A percentile compares a stretch with the other conserved stretches of the same genome.
phyloP scores from a whole-genome alignment of 352 stramenopile species.

The Phytopythium delawarense region DNA sequence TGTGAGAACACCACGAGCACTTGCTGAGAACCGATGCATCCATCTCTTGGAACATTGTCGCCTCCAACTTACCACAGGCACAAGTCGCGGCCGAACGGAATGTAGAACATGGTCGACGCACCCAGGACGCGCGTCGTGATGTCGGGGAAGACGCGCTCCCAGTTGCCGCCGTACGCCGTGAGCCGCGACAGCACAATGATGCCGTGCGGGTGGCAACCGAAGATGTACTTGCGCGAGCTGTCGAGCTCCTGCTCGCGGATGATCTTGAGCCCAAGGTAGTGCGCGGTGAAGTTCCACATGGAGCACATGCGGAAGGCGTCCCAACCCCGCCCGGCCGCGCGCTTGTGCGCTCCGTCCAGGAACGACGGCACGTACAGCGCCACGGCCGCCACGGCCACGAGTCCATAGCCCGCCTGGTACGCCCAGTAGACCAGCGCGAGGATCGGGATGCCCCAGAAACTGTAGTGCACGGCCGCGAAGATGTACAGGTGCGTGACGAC shows the following conservation, averaged over 20 bases:
- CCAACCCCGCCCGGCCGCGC: constrained; percentile 31
- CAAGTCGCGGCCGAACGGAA: constrained; percentile 51
- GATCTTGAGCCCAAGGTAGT: constrained; percentile 31
- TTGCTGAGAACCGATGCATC: too few species aligned
- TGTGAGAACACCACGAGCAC: not conserved
- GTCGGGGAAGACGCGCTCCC: constrained; percentile 31
- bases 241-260: constrained; percentile 36
- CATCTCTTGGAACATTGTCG: too few species aligned
- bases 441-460: constrained; percentile 30
- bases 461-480: constrained; percentile 47
- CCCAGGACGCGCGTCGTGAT: constrained; percentile 33
- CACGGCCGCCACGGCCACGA: constrained; percentile 28
- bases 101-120: constrained; percentile 55
- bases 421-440: constrained; percentile 30
- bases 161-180: constrained; percentile 37
- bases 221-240: constrained; percentile 30
- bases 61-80: constrained; percentile 36
- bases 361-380: constrained; percentile 44
- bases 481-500: constrained; percentile 25
- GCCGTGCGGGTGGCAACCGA: constrained; percentile 47
- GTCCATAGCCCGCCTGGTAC: constrained; percentile 32
- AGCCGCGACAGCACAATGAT: constrained; percentile 50
- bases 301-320: constrained; percentile 22
- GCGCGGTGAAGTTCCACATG: constrained; percentile 31
- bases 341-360: constrained; percentile 37